These are phyloP conservation scores for Picochlorum sp. DNA, from an alignment of 139 green algal species.

Conservation along the genomic window DNA sequence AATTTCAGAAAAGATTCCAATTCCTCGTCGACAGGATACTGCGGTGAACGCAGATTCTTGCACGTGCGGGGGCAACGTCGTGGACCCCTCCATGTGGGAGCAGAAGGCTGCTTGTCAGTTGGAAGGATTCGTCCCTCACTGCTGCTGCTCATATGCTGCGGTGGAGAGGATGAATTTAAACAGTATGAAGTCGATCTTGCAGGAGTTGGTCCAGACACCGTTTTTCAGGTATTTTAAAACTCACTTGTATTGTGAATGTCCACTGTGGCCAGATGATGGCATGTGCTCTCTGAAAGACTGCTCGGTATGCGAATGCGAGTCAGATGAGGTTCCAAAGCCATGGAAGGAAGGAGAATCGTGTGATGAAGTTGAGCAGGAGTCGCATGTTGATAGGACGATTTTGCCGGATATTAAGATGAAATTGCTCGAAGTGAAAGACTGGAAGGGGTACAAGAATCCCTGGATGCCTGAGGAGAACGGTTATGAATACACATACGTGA, in stretches of 20 bases:
- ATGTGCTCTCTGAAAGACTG: slow-evolving; percentile 82
- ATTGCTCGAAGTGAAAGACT: slow-evolving; percentile 46
- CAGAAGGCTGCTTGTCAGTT: slow-evolving; percentile 8
- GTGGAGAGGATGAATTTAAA: slow-evolving; percentile 61
- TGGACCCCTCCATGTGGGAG: background rate
- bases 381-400: slow-evolving; percentile 38
- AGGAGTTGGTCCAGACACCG: slow-evolving; percentile 55
- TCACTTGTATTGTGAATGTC: slow-evolving; percentile 88
- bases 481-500: slow-evolving; percentile 88
- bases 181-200: slow-evolving; percentile 51
- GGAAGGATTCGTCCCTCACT: slow-evolving; percentile 8
- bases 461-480: slow-evolving; percentile 81
- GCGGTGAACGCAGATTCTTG: background rate
- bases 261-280: slow-evolving; percentile 89
- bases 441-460: slow-evolving; percentile 82
- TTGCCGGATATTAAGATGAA: slow-evolving; percentile 25
- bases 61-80: background rate
- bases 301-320: slow-evolving; percentile 77
- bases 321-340: slow-evolving; percentile 62
- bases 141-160: slow-evolving; percentile 62
- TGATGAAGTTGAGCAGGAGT: slow-evolving; percentile 26
- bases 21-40: too few relatives aligned
- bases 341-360: slow-evolving; percentile 56
- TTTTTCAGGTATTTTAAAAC: slow-evolving; percentile 95
- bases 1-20: too few relatives aligned